Conservation (phyloP, 495 filamentous ascomycete genomes). For the Penicillium parvum region DNA sequence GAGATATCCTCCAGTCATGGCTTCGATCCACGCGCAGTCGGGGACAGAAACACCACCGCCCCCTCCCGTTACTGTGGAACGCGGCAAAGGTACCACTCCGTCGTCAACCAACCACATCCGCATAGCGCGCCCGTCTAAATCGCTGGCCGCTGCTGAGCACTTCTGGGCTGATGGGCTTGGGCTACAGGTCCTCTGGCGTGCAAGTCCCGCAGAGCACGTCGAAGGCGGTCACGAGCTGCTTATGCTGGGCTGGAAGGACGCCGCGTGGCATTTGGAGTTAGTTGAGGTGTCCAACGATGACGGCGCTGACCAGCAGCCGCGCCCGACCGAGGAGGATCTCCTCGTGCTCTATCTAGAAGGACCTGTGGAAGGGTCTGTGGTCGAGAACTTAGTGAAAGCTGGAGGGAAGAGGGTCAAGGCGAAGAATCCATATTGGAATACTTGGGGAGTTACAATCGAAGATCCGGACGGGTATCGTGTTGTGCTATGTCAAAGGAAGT, state of each 20-base stretch:
- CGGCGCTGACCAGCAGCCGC: slow-evolving; percentile 1
- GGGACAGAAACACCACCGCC: background rate
- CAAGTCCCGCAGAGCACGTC: background rate
- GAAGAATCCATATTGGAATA: slow-evolving; percentile 14
- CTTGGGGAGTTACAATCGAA: slow-evolving; percentile 12
- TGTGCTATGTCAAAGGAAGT: slow-evolving; percentile 7
- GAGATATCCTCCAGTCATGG: too few species aligned
- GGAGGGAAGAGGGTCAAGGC: slow-evolving; percentile 8
- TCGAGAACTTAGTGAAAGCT: slow-evolving; percentile 4
- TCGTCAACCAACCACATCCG: background rate
- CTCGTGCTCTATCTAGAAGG: slow-evolving; percentile 15
- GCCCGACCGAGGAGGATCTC: slow-evolving; percentile 14
- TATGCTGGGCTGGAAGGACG: slow-evolving; percentile 13
- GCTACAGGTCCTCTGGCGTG: background rate
- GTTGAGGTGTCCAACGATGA: slow-evolving; percentile 9
- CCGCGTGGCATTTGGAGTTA: slow-evolving; percentile 13
- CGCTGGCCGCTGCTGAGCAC: background rate
- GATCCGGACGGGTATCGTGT: slow-evolving; percentile 16
- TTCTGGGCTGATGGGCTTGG: slow-evolving; percentile 1
- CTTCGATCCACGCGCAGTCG: too few species aligned
- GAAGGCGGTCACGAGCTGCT: slow-evolving; percentile 13
- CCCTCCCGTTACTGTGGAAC: background rate
- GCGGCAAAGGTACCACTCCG: background rate
- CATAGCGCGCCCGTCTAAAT: slow-evolving; percentile 1
- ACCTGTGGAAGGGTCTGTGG: slow-evolving; percentile 5